Conservation (phyloP, 768 basidiomycete species). For the Tulasnella sp. region DNA sequence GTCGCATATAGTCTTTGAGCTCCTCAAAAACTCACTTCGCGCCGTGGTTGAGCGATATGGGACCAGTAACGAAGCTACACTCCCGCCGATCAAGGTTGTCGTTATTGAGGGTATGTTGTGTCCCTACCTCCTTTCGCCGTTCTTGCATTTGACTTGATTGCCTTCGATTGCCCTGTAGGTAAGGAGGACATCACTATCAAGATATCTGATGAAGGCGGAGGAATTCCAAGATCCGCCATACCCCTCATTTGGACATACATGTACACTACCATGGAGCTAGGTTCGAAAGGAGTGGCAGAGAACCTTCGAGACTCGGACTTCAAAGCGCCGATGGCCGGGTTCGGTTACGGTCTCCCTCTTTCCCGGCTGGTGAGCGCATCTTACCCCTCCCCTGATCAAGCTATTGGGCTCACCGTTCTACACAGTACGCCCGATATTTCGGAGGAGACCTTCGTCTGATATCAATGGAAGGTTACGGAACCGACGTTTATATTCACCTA, state of each 20-base stretch:
- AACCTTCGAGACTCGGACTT: conserved; percentile 60
- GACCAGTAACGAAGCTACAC: conserved; percentile 60
- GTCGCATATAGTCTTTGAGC: conserved; percentile 95
- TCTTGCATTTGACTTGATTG: background rate
- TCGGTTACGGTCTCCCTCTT: conserved; percentile 86
- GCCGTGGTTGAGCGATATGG: conserved; percentile 93
- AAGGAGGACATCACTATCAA: conserved; percentile 98
- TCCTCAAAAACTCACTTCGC: conserved; percentile 93
- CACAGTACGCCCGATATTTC: conserved; percentile 86
- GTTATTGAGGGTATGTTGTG: conserved; percentile 51
- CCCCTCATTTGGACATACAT: conserved; percentile 98
- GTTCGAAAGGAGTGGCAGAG: conserved; percentile 50
- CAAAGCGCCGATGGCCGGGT: conserved; percentile 96
- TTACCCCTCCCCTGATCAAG: conserved; percentile 1
- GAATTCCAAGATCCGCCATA: conserved; percentile 78
- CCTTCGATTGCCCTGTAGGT: conserved; percentile 31
- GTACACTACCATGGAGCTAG: conserved; percentile 68
- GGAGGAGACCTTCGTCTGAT: conserved; percentile 88
- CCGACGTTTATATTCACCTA: conserved; percentile 87
- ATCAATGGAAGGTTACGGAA: conserved; percentile 97
- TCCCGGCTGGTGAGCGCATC: conserved; percentile 63
- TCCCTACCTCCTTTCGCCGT: background rate
- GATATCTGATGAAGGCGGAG: conserved; percentile 94
- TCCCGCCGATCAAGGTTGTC: conserved; percentile 86
- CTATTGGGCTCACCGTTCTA: background rate